These are phyloP conservation scores for Warburgia ugandensis DNA, from an alignment of 164 flowering plant species.

Conservation along the genomic window DNA sequence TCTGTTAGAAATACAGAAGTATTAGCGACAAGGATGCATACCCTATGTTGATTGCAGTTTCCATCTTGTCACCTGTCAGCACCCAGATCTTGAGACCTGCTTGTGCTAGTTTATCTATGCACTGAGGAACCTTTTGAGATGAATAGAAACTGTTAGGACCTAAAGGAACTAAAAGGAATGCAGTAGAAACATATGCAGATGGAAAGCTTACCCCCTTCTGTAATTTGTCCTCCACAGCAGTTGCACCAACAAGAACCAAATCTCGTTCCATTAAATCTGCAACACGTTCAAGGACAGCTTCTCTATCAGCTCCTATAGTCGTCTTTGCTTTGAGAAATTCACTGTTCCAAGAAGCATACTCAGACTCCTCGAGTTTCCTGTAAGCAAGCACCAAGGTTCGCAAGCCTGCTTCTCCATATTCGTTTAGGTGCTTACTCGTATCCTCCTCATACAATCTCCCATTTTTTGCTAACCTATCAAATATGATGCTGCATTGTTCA, in stretches of 20 bases:
- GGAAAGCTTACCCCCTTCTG: conserved; percentile 72
- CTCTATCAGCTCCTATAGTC: conserved; percentile 77
- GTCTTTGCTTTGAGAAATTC: conserved; percentile 81
- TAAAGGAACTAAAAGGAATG: background rate
- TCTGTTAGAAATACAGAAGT: background rate
- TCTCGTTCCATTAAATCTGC: conserved; percentile 87
- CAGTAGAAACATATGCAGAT: background rate
- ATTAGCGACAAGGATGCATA: conserved; percentile 19
- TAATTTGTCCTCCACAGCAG: conserved; percentile 98
- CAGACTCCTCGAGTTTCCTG: conserved; percentile 73
- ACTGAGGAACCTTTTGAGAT: conserved; percentile 78
- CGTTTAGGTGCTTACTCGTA: conserved; percentile 78
- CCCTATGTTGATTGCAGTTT: conserved; percentile 99
- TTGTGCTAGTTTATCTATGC: conserved; percentile 98
- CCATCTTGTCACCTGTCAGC: conserved; percentile 99
- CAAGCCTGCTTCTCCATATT: conserved; percentile 91
- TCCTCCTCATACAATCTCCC: conserved; percentile 65
- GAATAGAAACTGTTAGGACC: background rate
- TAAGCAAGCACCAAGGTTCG: conserved; percentile 96
- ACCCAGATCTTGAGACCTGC: conserved; percentile 99
- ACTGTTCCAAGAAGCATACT: conserved; percentile 72
- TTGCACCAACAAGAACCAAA: conserved; percentile 89
- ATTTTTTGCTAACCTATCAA: conserved; percentile 73
- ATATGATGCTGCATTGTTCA: conserved; percentile 89
- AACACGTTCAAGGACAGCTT: conserved; percentile 65